phyloP scores from a whole-genome alignment of 129 eudicot species.

The Flaveria brownii region DNA sequence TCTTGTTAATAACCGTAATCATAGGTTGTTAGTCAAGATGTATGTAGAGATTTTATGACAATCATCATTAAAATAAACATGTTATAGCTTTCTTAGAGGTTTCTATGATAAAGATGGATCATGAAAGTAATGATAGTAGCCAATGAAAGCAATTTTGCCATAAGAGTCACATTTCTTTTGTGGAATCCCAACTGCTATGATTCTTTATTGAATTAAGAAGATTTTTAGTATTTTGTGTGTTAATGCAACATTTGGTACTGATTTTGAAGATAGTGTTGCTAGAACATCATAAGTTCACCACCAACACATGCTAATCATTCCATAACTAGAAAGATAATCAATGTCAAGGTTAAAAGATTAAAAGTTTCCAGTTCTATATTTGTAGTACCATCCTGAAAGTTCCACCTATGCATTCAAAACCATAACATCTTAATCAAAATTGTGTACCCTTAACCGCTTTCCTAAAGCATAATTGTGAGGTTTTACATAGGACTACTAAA shows the following conservation, averaged over 20 bases:
- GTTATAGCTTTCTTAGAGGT: neutral
- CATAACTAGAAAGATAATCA: conserved; percentile 5
- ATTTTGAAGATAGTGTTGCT: neutral
- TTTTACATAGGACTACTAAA: neutral
- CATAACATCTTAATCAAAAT: neutral
- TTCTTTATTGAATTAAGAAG: too few species aligned
- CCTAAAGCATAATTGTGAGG: neutral
- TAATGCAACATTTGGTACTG: neutral
- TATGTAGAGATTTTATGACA: neutral
- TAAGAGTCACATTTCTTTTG: neutral
- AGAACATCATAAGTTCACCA: neutral
- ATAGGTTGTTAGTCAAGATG: neutral
- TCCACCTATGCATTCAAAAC: neutral
- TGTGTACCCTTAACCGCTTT: neutral
- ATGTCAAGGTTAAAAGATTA: neutral
- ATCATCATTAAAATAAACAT: neutral
- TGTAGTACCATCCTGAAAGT: neutral
- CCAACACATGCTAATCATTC: neutral
- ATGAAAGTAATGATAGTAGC: neutral
- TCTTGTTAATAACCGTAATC: neutral
- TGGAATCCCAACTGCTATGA: neutral
- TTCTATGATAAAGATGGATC: neutral
- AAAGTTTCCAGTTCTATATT: neutral
- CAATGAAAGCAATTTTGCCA: neutral
- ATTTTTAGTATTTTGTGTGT: neutral